Evolutionary conservation across 768 basidiomycete species (phyloP).

Genomic region (Mycena alexandri): DNA sequence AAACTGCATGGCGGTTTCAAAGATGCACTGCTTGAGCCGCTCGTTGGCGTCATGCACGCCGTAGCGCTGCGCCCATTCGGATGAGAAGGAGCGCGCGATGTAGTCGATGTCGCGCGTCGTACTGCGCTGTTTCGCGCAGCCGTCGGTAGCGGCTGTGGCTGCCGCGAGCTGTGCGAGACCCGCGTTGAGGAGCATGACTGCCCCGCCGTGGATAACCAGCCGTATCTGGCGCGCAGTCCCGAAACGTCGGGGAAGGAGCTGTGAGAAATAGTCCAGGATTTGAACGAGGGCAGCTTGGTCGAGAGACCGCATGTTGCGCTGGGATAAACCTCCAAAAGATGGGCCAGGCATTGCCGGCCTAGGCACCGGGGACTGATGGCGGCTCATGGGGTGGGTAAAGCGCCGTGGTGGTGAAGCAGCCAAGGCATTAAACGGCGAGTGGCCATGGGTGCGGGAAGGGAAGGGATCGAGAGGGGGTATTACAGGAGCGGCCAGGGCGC

Average conservation of each 20-base stretch:
- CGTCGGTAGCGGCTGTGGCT: slow-evolving; percentile 33
- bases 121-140: slow-evolving; percentile 55
- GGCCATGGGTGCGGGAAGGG: slow-evolving; percentile 20
- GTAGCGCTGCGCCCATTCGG: slow-evolving; percentile 60
- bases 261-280: slow-evolving; percentile 66
- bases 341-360: slow-evolving; percentile 1
- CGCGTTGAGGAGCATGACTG: slow-evolving; percentile 77
- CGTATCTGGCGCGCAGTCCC: slow-evolving; percentile 58
- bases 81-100: slow-evolving; percentile 70
- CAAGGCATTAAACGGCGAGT: slow-evolving; percentile 24
- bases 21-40: slow-evolving; percentile 69
- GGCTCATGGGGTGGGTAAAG: slow-evolving; percentile 11
- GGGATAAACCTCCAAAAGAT: slow-evolving; percentile 37
- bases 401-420: slow-evolving; percentile 3
- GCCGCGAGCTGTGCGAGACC: slow-evolving; percentile 39
- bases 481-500: slow-evolving; percentile 34
- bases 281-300: slow-evolving; percentile 56
- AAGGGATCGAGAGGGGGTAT: slow-evolving; percentile 29
- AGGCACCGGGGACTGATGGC: slow-evolving; percentile 5
- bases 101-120: slow-evolving; percentile 79
- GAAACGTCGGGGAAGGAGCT: slow-evolving; percentile 60
- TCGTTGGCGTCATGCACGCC: slow-evolving; percentile 66
- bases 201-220: slow-evolving; percentile 79
- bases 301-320: slow-evolving; percentile 56
- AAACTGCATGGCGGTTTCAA: slow-evolving; percentile 63